Base-by-base conservation (phyloP, 345 rosid genomes). In the Geranium brycei region DNA sequence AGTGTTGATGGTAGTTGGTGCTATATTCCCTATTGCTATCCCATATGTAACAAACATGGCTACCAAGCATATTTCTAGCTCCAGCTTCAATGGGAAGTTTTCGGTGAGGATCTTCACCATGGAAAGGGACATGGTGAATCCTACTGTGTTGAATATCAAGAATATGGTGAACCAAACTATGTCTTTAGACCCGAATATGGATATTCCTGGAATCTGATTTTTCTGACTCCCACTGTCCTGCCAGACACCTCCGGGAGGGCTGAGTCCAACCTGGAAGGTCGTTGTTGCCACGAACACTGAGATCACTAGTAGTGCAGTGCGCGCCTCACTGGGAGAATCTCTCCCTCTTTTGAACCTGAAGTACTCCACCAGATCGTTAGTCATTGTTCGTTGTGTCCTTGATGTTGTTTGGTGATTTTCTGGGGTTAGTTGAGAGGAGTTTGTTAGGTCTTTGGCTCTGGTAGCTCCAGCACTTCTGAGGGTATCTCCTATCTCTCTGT, bases 401-500 rank as follows among this genome's bases (percentile, higher is more conserved):
- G 47, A 35, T 11, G 62, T 15, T 56, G 60, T 17, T 17, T 47
- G 4, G 35, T 16, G 61, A 1, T 17, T 12, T 7, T 58, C 5
- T 51, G 7, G 40, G 4, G 8, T 18, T 11, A 13, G 28, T 23
- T 38, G 19, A 1, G 14, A 3, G 19, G 60, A 30, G 30, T 35
- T 28, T n/a, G 30, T 4, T 2, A 30, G 28, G 10, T 57, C 57
- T 16, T 32, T 40, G 0, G 60, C 68, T n/a, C 64, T 59, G n/a
- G 2, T 47, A 14, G 64, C 73, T 64, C 64, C 68, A 0, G 64
- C 64, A 8, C 16, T 10, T 32, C n/a, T 18, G 53, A 69, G 68
- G 51, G 64, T 69, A 19, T 69, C 59, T 13, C 17, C 58, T 12
- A 64, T 69, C 32, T 69, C 73, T 58, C 62, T 31, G 12, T 64